Base-by-base conservation (phyloP, 2,329 filamentous ascomycete genomes). In the Alternaria angustiovoidea region DNA sequence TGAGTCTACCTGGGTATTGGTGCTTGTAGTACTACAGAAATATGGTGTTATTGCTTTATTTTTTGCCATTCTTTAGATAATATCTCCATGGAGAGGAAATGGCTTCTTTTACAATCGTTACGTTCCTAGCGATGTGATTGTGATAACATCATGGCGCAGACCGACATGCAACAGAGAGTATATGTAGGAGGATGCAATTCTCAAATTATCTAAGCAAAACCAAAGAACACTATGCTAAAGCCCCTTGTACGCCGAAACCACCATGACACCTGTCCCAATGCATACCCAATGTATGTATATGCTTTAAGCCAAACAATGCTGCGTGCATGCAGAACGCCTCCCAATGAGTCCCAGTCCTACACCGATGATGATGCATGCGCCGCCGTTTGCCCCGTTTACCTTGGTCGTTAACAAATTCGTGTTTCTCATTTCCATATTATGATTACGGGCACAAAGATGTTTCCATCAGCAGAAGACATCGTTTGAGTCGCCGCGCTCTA, bases 391-490 rank as follows among this genome's bases (percentile, higher is more conserved):
- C 43, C 34, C 20, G 30, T 36, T 43, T 44, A 39, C 32, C 22
- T 32, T 52, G 43, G 34, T 53, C 48, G 41, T 57, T 38, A 51
- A 44, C 46, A 49, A 54, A 59, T 49, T 54, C 53, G 58, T 61
- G 26, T 52, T 44, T 55, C 62, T 59, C 56, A 53, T 59, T 58
- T 47, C 42, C 59, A 54, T 56, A 55, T 62, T 54, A 62, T 59
- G 46, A 64, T 57, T 41, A 49, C 39, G 16, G 55, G 55, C 18
- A 57, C 46, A 52, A 28, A 41, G 24, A 44, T 24, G 12, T 42
- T 62, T 41, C 47, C 51, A 5, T 56, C 48, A 26, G 18, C 41
- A n/a, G 26, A 56, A 36, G 36, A 18, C 30, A 46, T 22, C 43
- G 22, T 22, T 26, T 18, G 18, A 42, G 30, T 43, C 24, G 42